phyloP scores from a whole-genome alignment of 495 filamentous ascomycete genomes.

The Hypoxylon trugodes region DNA sequence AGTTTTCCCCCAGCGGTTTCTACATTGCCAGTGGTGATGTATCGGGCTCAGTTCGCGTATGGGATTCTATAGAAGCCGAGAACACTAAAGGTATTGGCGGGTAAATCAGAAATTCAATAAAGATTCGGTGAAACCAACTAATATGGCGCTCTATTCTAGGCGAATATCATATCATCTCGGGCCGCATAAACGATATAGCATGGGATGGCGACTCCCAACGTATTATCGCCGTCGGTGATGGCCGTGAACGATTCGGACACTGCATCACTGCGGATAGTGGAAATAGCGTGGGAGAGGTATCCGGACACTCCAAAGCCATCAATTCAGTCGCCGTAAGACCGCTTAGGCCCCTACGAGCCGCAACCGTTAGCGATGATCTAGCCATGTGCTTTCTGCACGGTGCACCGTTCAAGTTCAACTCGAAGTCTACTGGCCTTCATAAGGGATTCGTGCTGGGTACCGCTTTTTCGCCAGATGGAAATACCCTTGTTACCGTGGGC shows the following conservation, averaged over 20 bases:
- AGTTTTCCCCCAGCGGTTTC: constrained; percentile 93
- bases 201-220: constrained; percentile 98
- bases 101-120: not conserved
- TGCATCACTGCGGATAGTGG: constrained; percentile 96
- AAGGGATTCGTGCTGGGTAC: constrained; percentile 88
- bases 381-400: constrained; percentile 92
- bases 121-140: constrained; percentile 16
- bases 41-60: constrained; percentile 83
- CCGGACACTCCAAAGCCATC: constrained; percentile 87
- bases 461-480: constrained; percentile 90
- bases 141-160: constrained; percentile 51
- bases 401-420: constrained; percentile 93
- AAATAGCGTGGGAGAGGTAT: constrained; percentile 93
- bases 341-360: constrained; percentile 87
- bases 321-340: constrained; percentile 91
- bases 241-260: constrained; percentile 91
- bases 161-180: constrained; percentile 93
- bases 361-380: constrained; percentile 89
- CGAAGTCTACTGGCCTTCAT: constrained; percentile 75
- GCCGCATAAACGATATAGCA: constrained; percentile 92
- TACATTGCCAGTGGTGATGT: constrained; percentile 95
- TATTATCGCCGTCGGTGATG: constrained; percentile 94
- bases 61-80: constrained; percentile 76
- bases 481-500: constrained; percentile 83
- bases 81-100: constrained; percentile 65